phyloP scores from a whole-genome alignment of 2,329 filamentous ascomycete species.

The Huntiella bhutanensis region DNA sequence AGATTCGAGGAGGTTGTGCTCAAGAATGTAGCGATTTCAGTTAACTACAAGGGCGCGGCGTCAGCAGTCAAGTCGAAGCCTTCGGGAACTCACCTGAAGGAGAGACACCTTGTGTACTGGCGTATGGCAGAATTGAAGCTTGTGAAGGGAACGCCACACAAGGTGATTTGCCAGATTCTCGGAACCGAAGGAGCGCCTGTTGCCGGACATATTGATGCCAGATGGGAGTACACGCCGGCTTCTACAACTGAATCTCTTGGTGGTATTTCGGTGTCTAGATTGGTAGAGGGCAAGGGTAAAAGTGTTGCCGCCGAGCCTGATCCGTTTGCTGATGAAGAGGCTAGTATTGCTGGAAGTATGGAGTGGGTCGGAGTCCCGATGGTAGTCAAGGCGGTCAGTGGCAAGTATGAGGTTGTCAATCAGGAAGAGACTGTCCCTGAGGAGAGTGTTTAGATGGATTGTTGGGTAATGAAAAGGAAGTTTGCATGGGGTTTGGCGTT shows the following conservation, averaged over 20 bases:
- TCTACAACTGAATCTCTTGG: conserved; percentile 16
- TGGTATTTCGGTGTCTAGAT: conserved; percentile 44
- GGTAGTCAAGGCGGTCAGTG: conserved; percentile 49
- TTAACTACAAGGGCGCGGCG: conserved; percentile 50
- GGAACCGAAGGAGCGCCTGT: conserved; percentile 53
- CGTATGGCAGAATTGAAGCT: conserved; percentile 47
- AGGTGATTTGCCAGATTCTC: conserved; percentile 65
- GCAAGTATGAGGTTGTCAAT: conserved; percentile 42
- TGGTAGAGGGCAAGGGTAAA: conserved; percentile 34
- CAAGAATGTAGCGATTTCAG: conserved; percentile 58
- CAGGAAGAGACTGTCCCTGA: conserved; percentile 18
- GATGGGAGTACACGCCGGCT: conserved; percentile 44
- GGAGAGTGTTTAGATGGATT: background rate
- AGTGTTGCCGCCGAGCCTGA: conserved; percentile 29
- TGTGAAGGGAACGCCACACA: conserved; percentile 36
- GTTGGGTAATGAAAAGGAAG: background rate
- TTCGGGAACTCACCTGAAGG: conserved; percentile 57
- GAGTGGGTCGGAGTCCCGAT: conserved; percentile 50
- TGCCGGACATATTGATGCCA: conserved; percentile 61
- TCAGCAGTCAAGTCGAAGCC: conserved; percentile 59
- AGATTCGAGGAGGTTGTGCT: conserved; percentile 16
- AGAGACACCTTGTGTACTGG: conserved; percentile 65
- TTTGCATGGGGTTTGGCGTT: background rate
- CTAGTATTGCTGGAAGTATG: conserved; percentile 14
- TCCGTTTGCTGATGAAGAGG: conserved; percentile 44